Conservation (phyloP, 2,329 filamentous ascomycete species). For the Raffaelea deltoideospora region DNA sequence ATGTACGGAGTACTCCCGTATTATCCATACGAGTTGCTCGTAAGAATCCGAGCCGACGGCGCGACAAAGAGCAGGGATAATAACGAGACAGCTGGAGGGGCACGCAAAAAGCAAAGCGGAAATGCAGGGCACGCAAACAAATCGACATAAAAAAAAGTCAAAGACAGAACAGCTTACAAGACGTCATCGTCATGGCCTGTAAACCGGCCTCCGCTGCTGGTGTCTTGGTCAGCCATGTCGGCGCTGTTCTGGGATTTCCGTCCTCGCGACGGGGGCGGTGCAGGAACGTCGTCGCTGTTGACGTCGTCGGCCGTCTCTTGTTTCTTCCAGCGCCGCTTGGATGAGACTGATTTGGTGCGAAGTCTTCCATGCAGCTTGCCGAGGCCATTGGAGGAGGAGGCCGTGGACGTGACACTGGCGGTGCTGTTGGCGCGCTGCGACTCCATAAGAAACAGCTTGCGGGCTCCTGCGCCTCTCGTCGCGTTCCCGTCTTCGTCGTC, state of each 20-base stretch:
- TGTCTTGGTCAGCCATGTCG: constrained; percentile 18
- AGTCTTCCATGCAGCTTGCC: constrained; percentile 39
- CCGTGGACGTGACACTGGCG: background rate
- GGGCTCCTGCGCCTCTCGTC: too few species aligned
- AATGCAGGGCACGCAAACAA: too few species aligned
- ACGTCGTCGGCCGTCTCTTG: constrained; percentile 24
- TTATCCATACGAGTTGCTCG: too few species aligned
- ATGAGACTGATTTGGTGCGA: constrained; percentile 33
- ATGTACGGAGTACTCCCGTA: too few species aligned
- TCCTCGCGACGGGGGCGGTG: constrained; percentile 10
- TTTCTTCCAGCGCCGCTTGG: constrained; percentile 33
- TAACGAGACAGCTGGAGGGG: background rate
- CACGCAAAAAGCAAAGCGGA: too few species aligned
- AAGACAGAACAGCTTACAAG: constrained; percentile 11
- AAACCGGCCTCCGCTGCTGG: constrained; percentile 15
- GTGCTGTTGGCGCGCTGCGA: background rate
- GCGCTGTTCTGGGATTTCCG: constrained; percentile 22
- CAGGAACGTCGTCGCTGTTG: constrained; percentile 14
- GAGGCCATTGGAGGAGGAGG: constrained; percentile 18
- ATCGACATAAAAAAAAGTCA: background rate
- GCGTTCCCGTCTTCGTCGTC: too few species aligned
- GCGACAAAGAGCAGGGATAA: too few species aligned
- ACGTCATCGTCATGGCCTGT: constrained; percentile 16
- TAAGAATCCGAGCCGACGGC: too few species aligned
- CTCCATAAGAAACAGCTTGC: too few species aligned